Conservation (phyloP, 495 filamentous ascomycete genomes). For the Neurospora discreta region DNA sequence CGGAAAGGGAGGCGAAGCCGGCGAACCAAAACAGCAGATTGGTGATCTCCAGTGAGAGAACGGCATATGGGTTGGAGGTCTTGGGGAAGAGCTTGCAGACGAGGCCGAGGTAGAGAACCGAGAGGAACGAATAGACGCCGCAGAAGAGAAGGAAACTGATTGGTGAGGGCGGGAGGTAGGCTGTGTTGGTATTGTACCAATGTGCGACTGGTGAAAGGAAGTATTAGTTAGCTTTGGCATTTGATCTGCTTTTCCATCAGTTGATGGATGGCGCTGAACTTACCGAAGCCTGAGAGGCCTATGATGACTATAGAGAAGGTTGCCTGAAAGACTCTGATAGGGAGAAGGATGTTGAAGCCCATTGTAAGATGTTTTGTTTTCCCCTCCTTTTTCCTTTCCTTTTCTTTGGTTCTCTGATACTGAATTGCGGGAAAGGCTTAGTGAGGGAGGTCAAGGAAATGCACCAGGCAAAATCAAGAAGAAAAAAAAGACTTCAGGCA, state of each 20-base stretch:
- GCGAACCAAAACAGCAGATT: slow-evolving; percentile 77
- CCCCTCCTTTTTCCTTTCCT: neutral
- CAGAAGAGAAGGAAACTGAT: slow-evolving; percentile 67
- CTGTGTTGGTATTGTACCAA: slow-evolving; percentile 39
- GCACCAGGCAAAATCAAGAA: neutral
- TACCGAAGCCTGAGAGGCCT: slow-evolving; percentile 61
- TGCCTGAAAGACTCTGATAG: slow-evolving; percentile 39
- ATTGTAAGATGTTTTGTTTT: slow-evolving; percentile 2
- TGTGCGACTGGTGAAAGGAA: slow-evolving; percentile 27
- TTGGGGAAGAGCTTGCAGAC: slow-evolving; percentile 42
- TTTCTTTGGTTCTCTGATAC: neutral
- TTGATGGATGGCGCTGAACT: slow-evolving; percentile 7
- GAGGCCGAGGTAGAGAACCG: slow-evolving; percentile 53
- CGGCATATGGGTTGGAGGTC: slow-evolving; percentile 45
- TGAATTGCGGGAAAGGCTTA: neutral
- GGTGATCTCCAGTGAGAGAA: slow-evolving; percentile 49
- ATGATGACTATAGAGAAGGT: slow-evolving; percentile 57
- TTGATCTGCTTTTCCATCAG: neutral
- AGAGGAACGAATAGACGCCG: slow-evolving; percentile 53
- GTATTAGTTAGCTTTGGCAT: slow-evolving; percentile 4
- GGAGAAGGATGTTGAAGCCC: slow-evolving; percentile 14
- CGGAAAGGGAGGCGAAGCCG: slow-evolving; percentile 61
- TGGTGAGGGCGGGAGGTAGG: slow-evolving; percentile 38
- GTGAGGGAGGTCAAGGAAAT: neutral
- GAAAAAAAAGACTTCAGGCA: neutral